Conservation (phyloP, 106 monocot species). For the Dioscorea dumetorum region DNA sequence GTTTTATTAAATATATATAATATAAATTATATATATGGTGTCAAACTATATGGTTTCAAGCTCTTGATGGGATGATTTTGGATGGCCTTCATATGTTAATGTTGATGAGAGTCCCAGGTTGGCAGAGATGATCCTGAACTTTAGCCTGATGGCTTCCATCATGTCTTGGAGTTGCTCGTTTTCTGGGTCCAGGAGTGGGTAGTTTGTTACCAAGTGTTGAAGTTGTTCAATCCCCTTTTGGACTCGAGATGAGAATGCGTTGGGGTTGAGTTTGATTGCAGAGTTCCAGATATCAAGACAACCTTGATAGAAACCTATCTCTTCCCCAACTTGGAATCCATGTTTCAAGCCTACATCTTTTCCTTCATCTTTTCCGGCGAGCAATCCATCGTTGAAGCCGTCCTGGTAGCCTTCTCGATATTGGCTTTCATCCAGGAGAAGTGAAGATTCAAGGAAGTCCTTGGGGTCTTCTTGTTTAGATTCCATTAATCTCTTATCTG, state of each 20-base stretch:
- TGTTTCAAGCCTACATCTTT: constrained; percentile 53
- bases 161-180: constrained; percentile 48
- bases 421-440: constrained; percentile 52
- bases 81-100: constrained; percentile 59
- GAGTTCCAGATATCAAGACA: constrained; percentile 58
- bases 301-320: constrained; percentile 69
- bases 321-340: constrained; percentile 65
- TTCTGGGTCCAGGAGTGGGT: constrained; percentile 56
- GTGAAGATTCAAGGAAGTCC: constrained; percentile 59
- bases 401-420: constrained; percentile 49
- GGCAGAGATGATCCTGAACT: constrained; percentile 43
- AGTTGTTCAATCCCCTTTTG: constrained; percentile 47
- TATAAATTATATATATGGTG: no score
- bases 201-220: constrained; percentile 25
- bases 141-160: constrained; percentile 53
- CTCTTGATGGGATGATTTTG: constrained; percentile 24
- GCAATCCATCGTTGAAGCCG: constrained; percentile 60
- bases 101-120: constrained; percentile 35
- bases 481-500: constrained; percentile 20
- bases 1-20: no score
- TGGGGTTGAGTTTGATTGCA: constrained; percentile 25
- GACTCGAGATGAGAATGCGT: constrained; percentile 43
- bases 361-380: constrained; percentile 55
- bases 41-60: constrained; percentile 29
- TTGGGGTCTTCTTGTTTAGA: constrained; percentile 5